Percentiles rank a stretch among this genome's conserved stretches.
These are phyloP conservation scores for Peronospora destructor DNA, from an alignment of 352 stramenopile species.

Conservation along the genomic window DNA sequence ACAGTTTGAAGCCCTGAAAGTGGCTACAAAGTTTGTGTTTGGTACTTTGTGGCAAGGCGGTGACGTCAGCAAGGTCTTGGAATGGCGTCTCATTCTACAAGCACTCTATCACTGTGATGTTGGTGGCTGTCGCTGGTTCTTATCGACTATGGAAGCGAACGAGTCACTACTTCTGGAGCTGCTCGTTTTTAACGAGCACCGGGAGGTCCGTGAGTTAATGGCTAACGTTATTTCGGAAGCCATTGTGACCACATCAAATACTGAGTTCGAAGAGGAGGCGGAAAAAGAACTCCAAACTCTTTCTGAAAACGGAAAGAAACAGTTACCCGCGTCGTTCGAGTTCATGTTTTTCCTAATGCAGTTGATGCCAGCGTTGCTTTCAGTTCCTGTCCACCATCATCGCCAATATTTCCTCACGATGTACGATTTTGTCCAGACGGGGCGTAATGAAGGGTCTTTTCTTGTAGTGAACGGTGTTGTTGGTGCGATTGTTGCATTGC, in stretches of 20 bases:
- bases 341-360: conserved; percentile 77
- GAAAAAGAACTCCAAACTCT: conserved; percentile 7
- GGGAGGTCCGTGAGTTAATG: conserved; percentile 65
- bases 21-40: conserved; percentile 82
- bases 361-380: conserved; percentile 67
- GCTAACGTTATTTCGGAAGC: conserved; percentile 59
- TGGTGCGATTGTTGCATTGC: conserved; percentile 58
- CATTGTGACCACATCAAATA: conserved; percentile 53
- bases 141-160: conserved; percentile 53
- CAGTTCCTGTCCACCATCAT: conserved; percentile 61
- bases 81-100: conserved; percentile 65
- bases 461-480: conserved; percentile 79
- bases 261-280: conserved; percentile 38
- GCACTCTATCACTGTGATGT: conserved; percentile 70
- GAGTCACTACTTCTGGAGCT: conserved; percentile 67
- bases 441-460: conserved; percentile 78
- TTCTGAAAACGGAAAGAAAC: conserved; percentile 22
- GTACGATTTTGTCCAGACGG: conserved; percentile 69
- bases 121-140: conserved; percentile 60
- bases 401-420: conserved; percentile 70
- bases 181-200: conserved; percentile 59
- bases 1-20: conserved; percentile 65
- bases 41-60: conserved; percentile 81
- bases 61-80: conserved; percentile 59
- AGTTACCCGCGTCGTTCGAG: conserved; percentile 68